Base-by-base conservation (phyloP, 2,329 filamentous ascomycete genomes). In the Chlorencoelia australis region DNA sequence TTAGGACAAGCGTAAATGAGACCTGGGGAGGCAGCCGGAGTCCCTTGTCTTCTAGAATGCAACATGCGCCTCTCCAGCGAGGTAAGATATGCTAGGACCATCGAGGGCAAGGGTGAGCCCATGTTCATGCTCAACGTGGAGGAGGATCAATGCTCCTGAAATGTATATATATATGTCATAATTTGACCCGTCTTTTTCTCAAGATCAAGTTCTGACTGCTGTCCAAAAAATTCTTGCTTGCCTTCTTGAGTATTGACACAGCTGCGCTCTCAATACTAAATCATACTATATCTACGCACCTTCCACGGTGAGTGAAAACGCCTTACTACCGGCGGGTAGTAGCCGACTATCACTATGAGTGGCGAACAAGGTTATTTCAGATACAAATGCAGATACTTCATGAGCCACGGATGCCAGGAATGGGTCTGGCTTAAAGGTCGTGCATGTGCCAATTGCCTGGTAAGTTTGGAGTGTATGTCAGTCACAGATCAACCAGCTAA, bases 361-460 rank as follows among this genome's bases (percentile, higher is more conserved):
- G 52, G 51, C 18, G 48, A 44, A 20, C 52, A 51, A 41, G 53
- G 52, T 20, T 55, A 55, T 33, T 71, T 69, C 51, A 70, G 66
- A 57, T 72, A 68, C 53, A 62, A 65, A 27, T 73, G 69, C 63
- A 72, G 69, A 55, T 68, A 71, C 58, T 71, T 67, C 46, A 63
- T 63, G 39, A 62, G 65, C 19, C 60, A 68, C 49, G 64, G 70
- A 44, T 71, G 68, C 45, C 61, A 58, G 4, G 66, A 72, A 45
- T 73, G 68, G 69, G 68, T 72, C 8, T 71, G 67, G 55, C 62
- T 71, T 13, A 67, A 69, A 36, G 64, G 67, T 36, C 59, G 64
- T 22, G 58, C 66, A 8, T 73, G 69, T 51, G 58, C 66, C 35
- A 58, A 55, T 43, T 73, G 69, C 51, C 57, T 67, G 43, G 68